Evolutionary conservation across 345 rosid species (phyloP), one percentile per base, ranked within the genome.

Genomic region (Nasturtium officinale): DNA sequence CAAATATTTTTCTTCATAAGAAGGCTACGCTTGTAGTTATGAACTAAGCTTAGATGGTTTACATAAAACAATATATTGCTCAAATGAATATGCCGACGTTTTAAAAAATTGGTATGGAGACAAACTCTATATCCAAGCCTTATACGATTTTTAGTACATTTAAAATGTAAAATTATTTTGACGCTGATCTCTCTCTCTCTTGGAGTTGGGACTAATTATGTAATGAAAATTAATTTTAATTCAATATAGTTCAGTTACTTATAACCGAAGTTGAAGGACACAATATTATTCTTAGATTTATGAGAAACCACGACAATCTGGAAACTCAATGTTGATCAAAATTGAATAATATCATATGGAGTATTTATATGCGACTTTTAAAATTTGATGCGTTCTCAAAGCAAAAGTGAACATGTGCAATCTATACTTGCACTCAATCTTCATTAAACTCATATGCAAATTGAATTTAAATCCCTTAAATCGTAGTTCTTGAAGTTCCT

Each of bases 391-490:
- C 48, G 30, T 38, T 38, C 28, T 17, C 16, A 58, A 35, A 60
- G 30, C 30, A 7, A 16, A 65, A 54, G 18, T 18, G 45, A 58
- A 33, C 16, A 33, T 56, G 42, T 18, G 5, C 4, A 9, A 58
- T 33, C 13, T 57, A 33, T 9, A 3, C 2, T 54, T 18, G 13
- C 53, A 42, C 21, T 42, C 54, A 28, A 54, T 54, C 63, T 55
- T 68, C 15, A 53, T 67, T 50, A 53, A 52, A 54, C 40, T 67
- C 42, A 67, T 6, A 10, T 56, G 43, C 42, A 69, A 69, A 43
- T 42, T 55, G n/a, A 42, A 58, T 5, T 43, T 4, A 29, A 18
- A 7, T 18, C 29, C 29, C 12, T 45, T 28, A 17, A 45, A 28
- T 46, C 17, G 17, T 11, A 43, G 16, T 4, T 61, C 2, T 8